Percentiles rank a stretch among this genome's conserved stretches.
These are phyloP conservation scores for Angomonas ambiguus DNA, from an alignment of 208 protist species.

Conservation along the genomic window DNA sequence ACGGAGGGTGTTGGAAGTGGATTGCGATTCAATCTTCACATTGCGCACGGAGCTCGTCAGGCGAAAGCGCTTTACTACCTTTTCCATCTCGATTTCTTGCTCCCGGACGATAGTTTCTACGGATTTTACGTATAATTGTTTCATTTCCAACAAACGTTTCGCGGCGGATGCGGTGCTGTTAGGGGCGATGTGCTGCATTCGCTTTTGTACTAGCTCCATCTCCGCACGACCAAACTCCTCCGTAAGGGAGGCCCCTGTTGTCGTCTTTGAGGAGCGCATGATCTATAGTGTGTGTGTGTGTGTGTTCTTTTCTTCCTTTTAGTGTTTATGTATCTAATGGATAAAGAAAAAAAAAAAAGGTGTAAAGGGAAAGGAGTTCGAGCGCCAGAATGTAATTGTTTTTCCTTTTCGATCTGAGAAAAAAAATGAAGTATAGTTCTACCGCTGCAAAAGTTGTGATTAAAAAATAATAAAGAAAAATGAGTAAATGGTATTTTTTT, in stretches of 20 bases:
- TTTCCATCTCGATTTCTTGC: constrained; percentile 28
- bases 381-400: constrained; percentile 1
- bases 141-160: constrained; percentile 43
- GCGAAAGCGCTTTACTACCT: constrained; percentile 33
- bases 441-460: background rate
- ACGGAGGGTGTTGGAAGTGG: background rate
- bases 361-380: background rate
- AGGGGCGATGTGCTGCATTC: constrained; percentile 46
- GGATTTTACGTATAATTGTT: constrained; percentile 46
- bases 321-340: background rate
- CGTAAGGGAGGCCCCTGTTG: too few species aligned
- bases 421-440: constrained; percentile 8
- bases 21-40: constrained; percentile 31
- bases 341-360: constrained; percentile 7
- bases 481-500: background rate
- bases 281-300: too few species aligned
- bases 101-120: constrained; percentile 18
- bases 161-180: constrained; percentile 39
- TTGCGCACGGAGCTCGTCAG: constrained; percentile 79
- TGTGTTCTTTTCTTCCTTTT: background rate
- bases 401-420: background rate
- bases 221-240: background rate
- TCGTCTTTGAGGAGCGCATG: too few species aligned
- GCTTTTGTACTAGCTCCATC: constrained; percentile 26
- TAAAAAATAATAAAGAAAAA: constrained; percentile 20